Base-by-base conservation (phyloP, 1,284 basidiomycete species). In the Ceratobasidium papillatum region DNA sequence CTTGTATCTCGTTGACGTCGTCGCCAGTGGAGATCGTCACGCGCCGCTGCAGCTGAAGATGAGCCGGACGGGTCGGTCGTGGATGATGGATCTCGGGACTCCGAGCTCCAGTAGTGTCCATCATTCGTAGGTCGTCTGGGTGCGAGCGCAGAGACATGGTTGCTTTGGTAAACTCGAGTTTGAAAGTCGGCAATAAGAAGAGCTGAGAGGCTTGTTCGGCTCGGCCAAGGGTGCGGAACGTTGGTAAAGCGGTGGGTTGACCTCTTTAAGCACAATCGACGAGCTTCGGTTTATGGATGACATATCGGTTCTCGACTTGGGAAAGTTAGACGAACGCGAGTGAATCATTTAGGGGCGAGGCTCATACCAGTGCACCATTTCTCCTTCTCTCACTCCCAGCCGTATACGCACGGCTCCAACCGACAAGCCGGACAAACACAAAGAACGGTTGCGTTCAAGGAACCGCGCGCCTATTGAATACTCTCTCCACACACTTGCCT, bases 1-100 rank as follows among this genome's bases (percentile, higher is more conserved):
- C 36, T 54, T 54, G 34, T 9, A 38, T 22, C 12, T 56, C 54
- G 19, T 27, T 32, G 11, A 22, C 52, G 27, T 27, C 54, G 32
- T 52, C 45, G 11, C 45, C 34, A 1, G 64, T 54, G 1, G 66
- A 52, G 14, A 69, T 69, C 4, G 66, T 58, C 54, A 69, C 66
- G 25, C 52, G 27, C 64, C 64, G 64, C 54, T 47, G 45, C 11
- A 47, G 19, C 52, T 62, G 59, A 38, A 54, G 34, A 7, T 38
- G 49, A 41, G 54, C 19, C 4, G 52, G 52, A 5, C 66, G 51
- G 22, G 49, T 45, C 36, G 66, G 66, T n/a, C 54, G 66, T 3
- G 66, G 66, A 25, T 69, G 66, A 25, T 69, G 66, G 8, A 69
- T 58, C 43, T 69, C 66, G 14, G 66, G 66, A 25, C 54, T 62